Base-by-base conservation (phyloP, 139 green algal genomes). In the Marvania coccoides region DNA sequence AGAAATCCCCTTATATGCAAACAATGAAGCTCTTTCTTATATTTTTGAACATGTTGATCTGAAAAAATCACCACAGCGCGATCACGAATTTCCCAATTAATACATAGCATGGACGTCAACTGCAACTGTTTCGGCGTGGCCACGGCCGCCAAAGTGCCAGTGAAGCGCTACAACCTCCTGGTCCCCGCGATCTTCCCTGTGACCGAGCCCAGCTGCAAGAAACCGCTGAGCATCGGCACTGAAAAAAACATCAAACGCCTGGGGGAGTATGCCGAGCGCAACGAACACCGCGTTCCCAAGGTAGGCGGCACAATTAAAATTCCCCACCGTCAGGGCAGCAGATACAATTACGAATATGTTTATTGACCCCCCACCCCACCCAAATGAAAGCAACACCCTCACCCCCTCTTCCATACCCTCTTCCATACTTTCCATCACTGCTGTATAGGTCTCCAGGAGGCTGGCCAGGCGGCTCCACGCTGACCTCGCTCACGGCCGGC, bases 151-250 rank as follows among this genome's bases (percentile, higher is more conserved):
- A 69, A 60, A 24, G 62, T 73, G 3, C 77, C 73, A 7, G 67
- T 85, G 23, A 87, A 87, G 63, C 66, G 80, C 0, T 87, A 87
- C 71, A 87, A 87, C 57, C 31, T 81, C 12, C 71, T 87, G 6
- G 80, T 87, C 24, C 80, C 80, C 15, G 77, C 81, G 33, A 64
- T 85, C 36, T 87, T 83, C 47, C 79, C 76, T 2, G 71, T 56
- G n/a, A 31, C 31, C 34, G 48, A 75, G 47, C 80, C 80, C 2
- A 28, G 38, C 4, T 71, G 75, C 37, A 24, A 58, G 5, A 61
- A 71, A 14, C 40, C 59, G 24, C 39, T 79, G 5, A 59, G 64
- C 53, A 58, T 63, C 15, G 47, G 38, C 8, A 69, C 59, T 6
- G 70, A 82, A 31, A 58, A 75, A 4, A 83, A 83, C 42, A 67